Base-by-base conservation (phyloP, 768 basidiomycete species). In the Pulveroboletus ravenelii region DNA sequence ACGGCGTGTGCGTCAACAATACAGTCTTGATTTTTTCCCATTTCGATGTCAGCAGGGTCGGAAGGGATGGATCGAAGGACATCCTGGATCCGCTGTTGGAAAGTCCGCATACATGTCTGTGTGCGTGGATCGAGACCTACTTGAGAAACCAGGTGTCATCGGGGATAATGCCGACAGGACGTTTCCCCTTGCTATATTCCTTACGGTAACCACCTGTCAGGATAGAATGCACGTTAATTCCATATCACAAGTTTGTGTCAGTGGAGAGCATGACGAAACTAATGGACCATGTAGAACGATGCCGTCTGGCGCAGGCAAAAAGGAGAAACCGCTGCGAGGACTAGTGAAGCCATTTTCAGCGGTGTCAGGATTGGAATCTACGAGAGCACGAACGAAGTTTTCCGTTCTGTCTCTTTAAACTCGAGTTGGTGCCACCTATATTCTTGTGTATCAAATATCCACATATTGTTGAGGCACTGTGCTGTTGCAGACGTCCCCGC, bases 81-180 rank as follows among this genome's bases (percentile, higher is more conserved):
- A 76, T 67, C 27, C 73, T 76, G 41, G 14, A 18, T 30, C 2
- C 3, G 10, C 35, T 10, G 30, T 52, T 3, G 40, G 18, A 10
- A n/a, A 9, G 10, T 25, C 18, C 1, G 38, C 10, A 6, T 18
- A 17, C 8, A 30, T 34, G 12, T 35, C 2, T 3, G n/a, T 7
- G 10, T 30, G 23, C 2, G 1, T 32, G 25, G 17, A 34, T 18
- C 7, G 32, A 42, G 12, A 67, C 77, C 3, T 48, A 89, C 86
- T 80, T 79, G 6, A 96, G 74, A 46, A 93, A 74, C 93, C 92
- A 96, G 0, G 88, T 90, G 61, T 96, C 92, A 15, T 92, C 89
- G 6, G 94, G 74, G 72, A 89, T 91, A n/a, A 92, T 74, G 1
- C 93, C 93, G 12, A 90, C 71, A 0, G 88, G 84, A 1, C 88